phyloP scores from a whole-genome alignment of 148 eudicot genomes.

The Arbutus unedo region DNA sequence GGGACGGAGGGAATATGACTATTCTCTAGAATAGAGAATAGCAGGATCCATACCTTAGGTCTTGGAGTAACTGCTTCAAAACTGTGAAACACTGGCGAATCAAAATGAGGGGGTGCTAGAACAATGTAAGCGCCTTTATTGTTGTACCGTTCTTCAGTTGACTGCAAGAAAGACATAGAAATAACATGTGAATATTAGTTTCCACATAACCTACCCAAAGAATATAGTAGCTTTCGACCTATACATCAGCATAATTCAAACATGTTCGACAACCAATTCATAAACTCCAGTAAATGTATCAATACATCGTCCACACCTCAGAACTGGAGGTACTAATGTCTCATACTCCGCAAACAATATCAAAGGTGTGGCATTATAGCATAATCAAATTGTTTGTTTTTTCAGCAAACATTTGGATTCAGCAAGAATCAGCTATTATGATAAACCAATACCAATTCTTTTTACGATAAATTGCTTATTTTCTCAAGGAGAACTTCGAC shows the following conservation, averaged over 20 bases:
- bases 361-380: too few species aligned
- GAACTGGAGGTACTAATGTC: neutral
- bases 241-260: too few species aligned
- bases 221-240: neutral
- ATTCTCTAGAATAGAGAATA: neutral
- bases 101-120: slow-evolving; percentile 77
- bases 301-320: neutral
- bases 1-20: too few species aligned
- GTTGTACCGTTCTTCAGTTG: slow-evolving; percentile 61
- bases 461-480: neutral
- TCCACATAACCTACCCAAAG: neutral
- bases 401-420: too few species aligned
- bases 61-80: slow-evolving; percentile 86
- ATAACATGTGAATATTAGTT: neutral
- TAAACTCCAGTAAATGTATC: neutral
- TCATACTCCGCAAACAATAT: neutral
- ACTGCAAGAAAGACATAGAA: slow-evolving; percentile 36
- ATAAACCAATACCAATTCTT: neutral
- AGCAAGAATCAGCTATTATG: neutral
- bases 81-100: slow-evolving; percentile 63
- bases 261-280: neutral
- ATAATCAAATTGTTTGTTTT: too few species aligned
- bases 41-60: slow-evolving; percentile 54
- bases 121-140: slow-evolving; percentile 88
- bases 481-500: neutral